These are phyloP conservation scores for Phlegmacium glaucopus DNA, from an alignment of 768 basidiomycete species.

Conservation along the genomic window DNA sequence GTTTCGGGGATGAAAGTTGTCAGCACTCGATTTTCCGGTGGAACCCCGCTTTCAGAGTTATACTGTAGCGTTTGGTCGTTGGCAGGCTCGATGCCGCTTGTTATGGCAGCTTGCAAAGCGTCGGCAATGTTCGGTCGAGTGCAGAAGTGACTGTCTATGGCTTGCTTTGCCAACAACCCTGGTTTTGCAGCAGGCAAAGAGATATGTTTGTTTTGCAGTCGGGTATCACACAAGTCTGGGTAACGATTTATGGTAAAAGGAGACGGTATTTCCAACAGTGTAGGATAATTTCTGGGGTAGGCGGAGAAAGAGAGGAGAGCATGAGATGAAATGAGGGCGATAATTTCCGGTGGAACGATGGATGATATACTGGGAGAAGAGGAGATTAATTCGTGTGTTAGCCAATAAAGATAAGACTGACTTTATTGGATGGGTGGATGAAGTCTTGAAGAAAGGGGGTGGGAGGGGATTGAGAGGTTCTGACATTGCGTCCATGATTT, in stretches of 20 bases:
- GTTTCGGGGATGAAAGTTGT: conserved; percentile 4
- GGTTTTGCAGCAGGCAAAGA: conserved; percentile 5
- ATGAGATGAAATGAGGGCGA: conserved; percentile 51
- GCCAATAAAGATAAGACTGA: conserved; percentile 28
- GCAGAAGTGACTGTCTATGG: conserved; percentile 11
- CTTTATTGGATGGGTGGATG: conserved; percentile 83
- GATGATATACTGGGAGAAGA: conserved; percentile 49
- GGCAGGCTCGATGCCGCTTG: conserved; percentile 9
- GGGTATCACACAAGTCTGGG: conserved; percentile 18
- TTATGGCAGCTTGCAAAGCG: conserved; percentile 33
- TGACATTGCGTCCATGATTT: conserved; percentile 53
- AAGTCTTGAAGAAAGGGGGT: conserved; percentile 54
- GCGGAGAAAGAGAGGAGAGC: conserved; percentile 29
- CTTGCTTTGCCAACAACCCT: conserved; percentile 9
- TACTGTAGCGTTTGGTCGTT: neutral
- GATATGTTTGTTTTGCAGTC: conserved; percentile 13
- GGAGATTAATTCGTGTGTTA: conserved; percentile 15
- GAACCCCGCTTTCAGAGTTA: neutral
- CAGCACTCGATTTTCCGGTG: neutral
- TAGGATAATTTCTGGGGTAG: conserved; percentile 32
- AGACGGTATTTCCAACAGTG: conserved; percentile 42
- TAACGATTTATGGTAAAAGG: conserved; percentile 44
- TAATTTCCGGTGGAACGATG: conserved; percentile 57
- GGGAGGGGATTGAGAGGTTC: conserved; percentile 29
- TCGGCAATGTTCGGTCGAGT: conserved; percentile 30